Percentiles rank a stretch among this genome's conserved stretches.
phyloP scores from a whole-genome alignment of 306 rosid species.

The Inga laurina region DNA sequence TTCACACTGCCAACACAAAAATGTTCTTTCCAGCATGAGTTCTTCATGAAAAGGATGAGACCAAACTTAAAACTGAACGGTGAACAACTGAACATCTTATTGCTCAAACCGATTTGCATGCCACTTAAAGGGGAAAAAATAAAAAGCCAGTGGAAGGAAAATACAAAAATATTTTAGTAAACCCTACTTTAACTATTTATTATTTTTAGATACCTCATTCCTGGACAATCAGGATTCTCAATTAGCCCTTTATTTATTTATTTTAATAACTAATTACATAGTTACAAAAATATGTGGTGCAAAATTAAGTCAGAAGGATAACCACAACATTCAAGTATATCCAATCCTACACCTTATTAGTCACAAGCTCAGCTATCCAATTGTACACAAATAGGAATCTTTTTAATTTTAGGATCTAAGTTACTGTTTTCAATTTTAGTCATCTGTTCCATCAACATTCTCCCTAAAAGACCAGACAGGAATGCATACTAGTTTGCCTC shows the following conservation, averaged over 20 bases:
- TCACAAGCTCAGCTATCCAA: neutral
- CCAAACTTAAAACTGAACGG: neutral
- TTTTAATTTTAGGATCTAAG: neutral
- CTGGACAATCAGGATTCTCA: neutral
- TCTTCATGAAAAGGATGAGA: slow-evolving; percentile 10
- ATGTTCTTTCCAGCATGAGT: slow-evolving; percentile 12
- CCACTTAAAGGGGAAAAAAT: neutral
- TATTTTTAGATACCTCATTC: slow-evolving; percentile 6
- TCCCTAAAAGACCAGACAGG: neutral
- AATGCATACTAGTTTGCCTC: neutral
- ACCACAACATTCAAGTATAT: neutral
- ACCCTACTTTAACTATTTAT: neutral
- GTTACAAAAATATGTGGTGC: neutral
- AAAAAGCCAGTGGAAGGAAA: neutral
- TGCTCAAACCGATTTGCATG: neutral
- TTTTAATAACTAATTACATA: neutral
- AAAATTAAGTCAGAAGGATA: slow-evolving; percentile 3
- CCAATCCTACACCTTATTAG: neutral
- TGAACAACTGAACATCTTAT: slow-evolving; percentile 25
- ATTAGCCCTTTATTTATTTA: neutral
- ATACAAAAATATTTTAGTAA: neutral
- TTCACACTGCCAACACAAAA: slow-evolving; percentile 7
- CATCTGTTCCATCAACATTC: neutral
- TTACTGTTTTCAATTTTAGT: neutral
- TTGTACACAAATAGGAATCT: neutral